phyloP scores from a whole-genome alignment of 2,329 filamentous ascomycete species.

The Talaromyces funiculosus region DNA sequence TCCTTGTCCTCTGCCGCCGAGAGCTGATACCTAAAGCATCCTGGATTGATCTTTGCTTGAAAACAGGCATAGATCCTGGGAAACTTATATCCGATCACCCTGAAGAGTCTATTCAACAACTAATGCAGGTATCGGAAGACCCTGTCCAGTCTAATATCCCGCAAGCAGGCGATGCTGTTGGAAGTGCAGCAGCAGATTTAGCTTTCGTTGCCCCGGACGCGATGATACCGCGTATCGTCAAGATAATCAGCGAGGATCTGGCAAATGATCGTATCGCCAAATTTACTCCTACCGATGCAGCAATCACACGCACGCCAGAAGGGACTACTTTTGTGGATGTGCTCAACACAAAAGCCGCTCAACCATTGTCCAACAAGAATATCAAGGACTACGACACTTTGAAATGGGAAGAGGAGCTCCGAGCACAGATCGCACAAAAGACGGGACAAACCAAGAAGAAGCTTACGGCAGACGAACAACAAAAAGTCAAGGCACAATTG shows the following conservation, averaged over 20 bases:
- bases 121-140: conserved; percentile 51
- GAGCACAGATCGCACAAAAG: conserved; percentile 82
- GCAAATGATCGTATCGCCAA: conserved; percentile 62
- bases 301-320: conserved; percentile 86
- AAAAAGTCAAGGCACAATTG: conserved; percentile 85
- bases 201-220: conserved; percentile 85
- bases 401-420: conserved; percentile 94
- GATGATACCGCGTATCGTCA: conserved; percentile 69
- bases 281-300: conserved; percentile 80
- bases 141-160: conserved; percentile 31
- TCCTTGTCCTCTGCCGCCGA: conserved; percentile 71
- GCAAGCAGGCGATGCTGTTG: conserved; percentile 61
- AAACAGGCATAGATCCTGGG: conserved; percentile 76
- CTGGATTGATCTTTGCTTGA: conserved; percentile 87
- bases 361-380: conserved; percentile 72
- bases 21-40: conserved; percentile 70
- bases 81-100: conserved; percentile 62
- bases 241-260: conserved; percentile 69
- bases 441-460: conserved; percentile 82
- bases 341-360: conserved; percentile 71
- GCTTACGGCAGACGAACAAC: conserved; percentile 78
- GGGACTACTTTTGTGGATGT: conserved; percentile 87
- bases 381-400: conserved; percentile 91
- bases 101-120: conserved; percentile 61
- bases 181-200: conserved; percentile 78